Evolutionary conservation across 2,329 filamentous ascomycete genomes (phyloP).

Genomic region (Arthrobotrys iridis): DNA sequence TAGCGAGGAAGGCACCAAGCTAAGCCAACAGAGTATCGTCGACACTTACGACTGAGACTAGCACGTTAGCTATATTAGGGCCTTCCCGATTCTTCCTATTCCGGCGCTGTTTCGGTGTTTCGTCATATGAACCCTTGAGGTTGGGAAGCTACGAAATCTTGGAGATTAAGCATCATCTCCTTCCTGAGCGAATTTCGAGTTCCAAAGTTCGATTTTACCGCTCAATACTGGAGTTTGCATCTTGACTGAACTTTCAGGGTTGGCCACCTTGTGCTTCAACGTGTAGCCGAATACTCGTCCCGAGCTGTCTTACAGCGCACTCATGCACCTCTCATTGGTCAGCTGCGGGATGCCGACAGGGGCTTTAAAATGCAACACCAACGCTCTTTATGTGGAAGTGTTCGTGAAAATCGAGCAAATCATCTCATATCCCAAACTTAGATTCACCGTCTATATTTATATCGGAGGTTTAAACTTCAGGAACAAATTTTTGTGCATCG

Average conservation of each 20-base stretch:
- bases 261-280: background rate
- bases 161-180: background rate
- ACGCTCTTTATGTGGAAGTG: background rate
- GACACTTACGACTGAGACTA: background rate
- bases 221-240: too few relatives aligned
- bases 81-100: background rate
- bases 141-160: conserved; percentile 2
- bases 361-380: conserved; percentile 9
- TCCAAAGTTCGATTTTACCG: background rate
- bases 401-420: background rate
- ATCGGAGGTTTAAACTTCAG: too few relatives aligned
- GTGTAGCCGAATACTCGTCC: conserved; percentile 5
- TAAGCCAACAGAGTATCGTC: background rate
- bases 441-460: too few relatives aligned
- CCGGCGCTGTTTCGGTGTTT: background rate
- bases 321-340: background rate
- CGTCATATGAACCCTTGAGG: background rate
- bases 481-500: too few relatives aligned
- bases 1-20: background rate
- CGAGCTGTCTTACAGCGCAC: conserved; percentile 14
- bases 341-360: background rate
- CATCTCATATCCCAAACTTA: background rate
- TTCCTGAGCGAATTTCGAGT: background rate
- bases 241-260: background rate
- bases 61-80: background rate